Evolutionary conservation across 2,329 filamentous ascomycete genomes (phyloP).

Genomic region (Alternaria novae-zelandiae): DNA sequence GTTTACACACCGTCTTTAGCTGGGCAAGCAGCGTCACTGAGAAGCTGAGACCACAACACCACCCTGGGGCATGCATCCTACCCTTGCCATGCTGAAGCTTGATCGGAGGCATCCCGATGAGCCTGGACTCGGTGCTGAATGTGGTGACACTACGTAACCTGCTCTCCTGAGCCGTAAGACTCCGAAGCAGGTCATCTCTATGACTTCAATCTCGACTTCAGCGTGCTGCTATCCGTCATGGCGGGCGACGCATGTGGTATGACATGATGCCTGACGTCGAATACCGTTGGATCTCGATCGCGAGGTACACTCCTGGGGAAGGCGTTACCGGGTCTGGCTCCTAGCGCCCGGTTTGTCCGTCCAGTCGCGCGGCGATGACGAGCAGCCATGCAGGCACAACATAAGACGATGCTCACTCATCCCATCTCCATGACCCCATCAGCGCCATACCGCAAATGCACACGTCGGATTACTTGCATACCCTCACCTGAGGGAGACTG

Average conservation of each 20-base stretch:
- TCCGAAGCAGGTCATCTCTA: not conserved
- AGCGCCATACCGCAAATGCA: constrained; percentile 9
- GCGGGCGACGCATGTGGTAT: constrained; percentile 1
- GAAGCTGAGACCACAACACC: constrained; percentile 2
- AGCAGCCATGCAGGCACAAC: constrained; percentile 4
- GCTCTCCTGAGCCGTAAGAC: not conserved
- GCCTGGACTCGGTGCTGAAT: not conserved
- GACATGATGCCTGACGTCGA: constrained; percentile 1
- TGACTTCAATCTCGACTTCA: not conserved
- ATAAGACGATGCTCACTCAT: constrained; percentile 14
- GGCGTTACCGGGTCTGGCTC: constrained; percentile 3
- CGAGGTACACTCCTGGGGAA: not conserved
- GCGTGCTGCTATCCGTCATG: not conserved
- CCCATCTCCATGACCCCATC: constrained; percentile 21
- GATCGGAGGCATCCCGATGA: not conserved
- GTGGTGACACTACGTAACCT: constrained; percentile 1
- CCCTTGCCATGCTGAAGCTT: constrained; percentile 1
- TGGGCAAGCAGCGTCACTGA: constrained; percentile 1
- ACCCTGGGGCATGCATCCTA: not conserved
- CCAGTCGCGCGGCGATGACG: constrained; percentile 1
- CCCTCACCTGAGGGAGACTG: constrained; percentile 6
- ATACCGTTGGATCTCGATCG: constrained; percentile 1
- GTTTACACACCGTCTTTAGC: constrained; percentile 10
- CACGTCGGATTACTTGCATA: constrained; percentile 1
- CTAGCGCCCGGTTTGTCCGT: constrained; percentile 6